These are phyloP conservation scores for Laguncularia racemosa DNA, from an alignment of 345 rosid genomes.

Conservation along the genomic window DNA sequence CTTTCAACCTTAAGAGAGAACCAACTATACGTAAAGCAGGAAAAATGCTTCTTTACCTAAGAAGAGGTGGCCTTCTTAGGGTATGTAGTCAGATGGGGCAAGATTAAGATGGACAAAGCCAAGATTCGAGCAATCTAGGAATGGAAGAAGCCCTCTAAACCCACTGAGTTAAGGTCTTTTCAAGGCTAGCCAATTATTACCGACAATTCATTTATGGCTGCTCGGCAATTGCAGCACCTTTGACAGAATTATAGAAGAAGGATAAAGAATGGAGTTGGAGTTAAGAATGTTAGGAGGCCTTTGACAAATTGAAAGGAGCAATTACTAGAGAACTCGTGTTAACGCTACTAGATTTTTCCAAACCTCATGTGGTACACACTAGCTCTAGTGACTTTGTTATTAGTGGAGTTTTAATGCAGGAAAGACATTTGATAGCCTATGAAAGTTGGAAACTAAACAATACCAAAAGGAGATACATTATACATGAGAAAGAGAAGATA, in stretches of 20 bases:
- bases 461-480: neutral
- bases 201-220: too few relatives aligned
- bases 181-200: too few relatives aligned
- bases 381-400: neutral
- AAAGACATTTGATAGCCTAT: neutral
- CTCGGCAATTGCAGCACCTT: too few relatives aligned
- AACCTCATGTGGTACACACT: too few relatives aligned
- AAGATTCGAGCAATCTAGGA: neutral
- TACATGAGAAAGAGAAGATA: neutral
- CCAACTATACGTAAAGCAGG: neutral
- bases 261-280: too few relatives aligned
- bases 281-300: too few relatives aligned
- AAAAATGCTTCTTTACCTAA: neutral
- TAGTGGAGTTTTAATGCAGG: neutral
- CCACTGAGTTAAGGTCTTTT: too few relatives aligned
- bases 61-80: neutral
- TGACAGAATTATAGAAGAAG: too few relatives aligned
- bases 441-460: neutral
- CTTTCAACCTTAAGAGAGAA: neutral
- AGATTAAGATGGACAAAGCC: neutral
- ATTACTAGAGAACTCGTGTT: too few relatives aligned
- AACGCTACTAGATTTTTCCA: too few relatives aligned
- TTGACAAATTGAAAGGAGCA: too few relatives aligned
- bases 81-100: neutral
- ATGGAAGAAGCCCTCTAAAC: neutral